phyloP scores from a whole-genome alignment of 768 basidiomycete genomes.

The Kwoniella heveanensis region DNA sequence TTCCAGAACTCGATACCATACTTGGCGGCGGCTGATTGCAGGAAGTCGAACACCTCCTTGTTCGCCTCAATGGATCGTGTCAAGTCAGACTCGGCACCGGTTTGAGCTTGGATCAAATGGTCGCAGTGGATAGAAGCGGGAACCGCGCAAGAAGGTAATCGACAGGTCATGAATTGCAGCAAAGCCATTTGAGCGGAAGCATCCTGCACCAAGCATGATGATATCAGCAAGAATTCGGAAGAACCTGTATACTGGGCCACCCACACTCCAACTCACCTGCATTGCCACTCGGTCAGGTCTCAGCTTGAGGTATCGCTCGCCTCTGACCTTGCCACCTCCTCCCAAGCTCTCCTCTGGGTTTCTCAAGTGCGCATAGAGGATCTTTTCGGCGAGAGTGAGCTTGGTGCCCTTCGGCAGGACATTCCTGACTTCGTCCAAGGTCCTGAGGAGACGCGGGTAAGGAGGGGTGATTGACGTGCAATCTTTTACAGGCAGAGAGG shows the following conservation, averaged over 20 bases:
- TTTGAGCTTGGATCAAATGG: slow-evolving; percentile 91
- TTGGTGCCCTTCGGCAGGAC: slow-evolving; percentile 69
- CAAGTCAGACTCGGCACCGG: slow-evolving; percentile 82
- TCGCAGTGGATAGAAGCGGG: slow-evolving; percentile 84
- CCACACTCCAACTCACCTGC: slow-evolving; percentile 85
- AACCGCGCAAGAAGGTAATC: slow-evolving; percentile 77
- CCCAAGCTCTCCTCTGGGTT: slow-evolving; percentile 74
- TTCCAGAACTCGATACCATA: slow-evolving; percentile 93
- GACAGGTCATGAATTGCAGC: slow-evolving; percentile 97
- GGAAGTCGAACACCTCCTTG: slow-evolving; percentile 95
- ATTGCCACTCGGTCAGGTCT: slow-evolving; percentile 92
- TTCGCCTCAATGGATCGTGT: slow-evolving; percentile 76
- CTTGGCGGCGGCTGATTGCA: slow-evolving; percentile 75
- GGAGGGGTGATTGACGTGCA: slow-evolving; percentile 81
- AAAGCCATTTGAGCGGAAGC: slow-evolving; percentile 63
- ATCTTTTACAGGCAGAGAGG: slow-evolving; percentile 61
- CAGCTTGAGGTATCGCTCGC: slow-evolving; percentile 86
- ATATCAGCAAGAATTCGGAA: no score
- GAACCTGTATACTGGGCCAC: no score
- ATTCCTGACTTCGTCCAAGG: slow-evolving; percentile 69
- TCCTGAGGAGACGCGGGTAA: slow-evolving; percentile 70
- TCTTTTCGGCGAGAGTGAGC: slow-evolving; percentile 94
- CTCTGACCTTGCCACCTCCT: slow-evolving; percentile 70
- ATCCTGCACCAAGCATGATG: slow-evolving; percentile 42
- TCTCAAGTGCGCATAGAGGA: slow-evolving; percentile 86